A percentile compares a stretch with the other conserved stretches of the same genome.
phyloP scores from a whole-genome alignment of 768 basidiomycete genomes.

The Thelephora ganbajun region DNA sequence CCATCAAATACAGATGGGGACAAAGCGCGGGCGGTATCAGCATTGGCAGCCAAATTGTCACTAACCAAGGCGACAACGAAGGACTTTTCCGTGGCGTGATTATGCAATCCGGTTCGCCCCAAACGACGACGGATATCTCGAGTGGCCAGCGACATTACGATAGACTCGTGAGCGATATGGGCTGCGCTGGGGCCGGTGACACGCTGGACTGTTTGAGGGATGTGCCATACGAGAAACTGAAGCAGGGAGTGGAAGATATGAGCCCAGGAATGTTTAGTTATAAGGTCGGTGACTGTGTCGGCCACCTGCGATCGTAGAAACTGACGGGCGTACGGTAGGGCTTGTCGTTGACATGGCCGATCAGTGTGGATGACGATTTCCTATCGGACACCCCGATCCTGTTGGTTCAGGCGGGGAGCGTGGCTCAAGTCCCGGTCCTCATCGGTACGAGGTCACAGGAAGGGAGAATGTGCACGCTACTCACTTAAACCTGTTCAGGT shows the following conservation, averaged over 20 bases:
- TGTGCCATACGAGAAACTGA: slow-evolving; percentile 18
- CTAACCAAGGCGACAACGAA: slow-evolving; percentile 11
- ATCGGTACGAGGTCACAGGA: slow-evolving; percentile 18
- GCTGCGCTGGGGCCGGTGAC: slow-evolving; percentile 21
- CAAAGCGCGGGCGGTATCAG: slow-evolving; percentile 26
- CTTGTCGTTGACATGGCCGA: slow-evolving; percentile 31
- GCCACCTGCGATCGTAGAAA: not conserved
- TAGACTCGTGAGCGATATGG: slow-evolving; percentile 21
- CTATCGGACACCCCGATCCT: slow-evolving; percentile 28
- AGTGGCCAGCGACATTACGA: slow-evolving; percentile 26
- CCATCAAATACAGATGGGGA: slow-evolving; percentile 36
- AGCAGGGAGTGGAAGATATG: slow-evolving; percentile 17
- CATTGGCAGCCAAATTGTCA: slow-evolving; percentile 15
- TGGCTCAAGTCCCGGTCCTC: slow-evolving; percentile 36
- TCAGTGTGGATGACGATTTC: slow-evolving; percentile 35
- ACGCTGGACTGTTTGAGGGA: slow-evolving; percentile 30
- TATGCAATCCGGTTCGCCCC: slow-evolving; percentile 18
- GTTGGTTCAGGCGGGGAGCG: slow-evolving; percentile 27
- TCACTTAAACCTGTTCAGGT: not conserved
- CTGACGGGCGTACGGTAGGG: slow-evolving; percentile 17
- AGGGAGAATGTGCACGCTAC: not conserved
- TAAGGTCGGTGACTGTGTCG: slow-evolving; percentile 15
- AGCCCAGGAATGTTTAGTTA: slow-evolving; percentile 19
- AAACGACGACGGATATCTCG: slow-evolving; percentile 7
- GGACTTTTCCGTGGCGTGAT: slow-evolving; percentile 20